These are phyloP conservation scores for Schizochytrium sp. DNA, from an alignment of 108 stramenopile genomes.

Conservation along the genomic window DNA sequence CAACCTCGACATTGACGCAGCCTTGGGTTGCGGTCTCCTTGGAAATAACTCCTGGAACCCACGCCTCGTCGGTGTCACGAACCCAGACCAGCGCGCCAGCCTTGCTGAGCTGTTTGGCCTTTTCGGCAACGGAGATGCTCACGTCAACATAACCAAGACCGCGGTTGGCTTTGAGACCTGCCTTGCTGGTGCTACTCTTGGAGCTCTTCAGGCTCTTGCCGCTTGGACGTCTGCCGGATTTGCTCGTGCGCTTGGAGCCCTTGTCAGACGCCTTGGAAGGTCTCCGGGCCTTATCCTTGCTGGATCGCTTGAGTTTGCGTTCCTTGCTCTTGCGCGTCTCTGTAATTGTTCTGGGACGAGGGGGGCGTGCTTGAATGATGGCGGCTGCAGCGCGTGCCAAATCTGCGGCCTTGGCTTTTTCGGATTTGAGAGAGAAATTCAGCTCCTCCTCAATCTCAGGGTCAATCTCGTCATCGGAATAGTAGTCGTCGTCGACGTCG, in stretches of 20 bases:
- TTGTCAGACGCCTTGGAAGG: neutral
- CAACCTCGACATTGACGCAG: neutral
- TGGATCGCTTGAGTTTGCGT: neutral
- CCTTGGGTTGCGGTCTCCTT: neutral
- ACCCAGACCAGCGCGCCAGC: constrained; percentile 5
- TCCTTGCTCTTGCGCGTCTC: neutral
- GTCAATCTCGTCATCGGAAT: neutral
- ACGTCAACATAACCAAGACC: neutral
- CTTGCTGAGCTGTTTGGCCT: neutral
- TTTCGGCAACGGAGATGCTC: neutral
- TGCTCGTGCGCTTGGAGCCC: neutral
- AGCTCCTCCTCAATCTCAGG: neutral
- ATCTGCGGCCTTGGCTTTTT: neutral
- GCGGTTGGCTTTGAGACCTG: neutral
- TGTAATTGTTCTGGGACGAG: neutral
- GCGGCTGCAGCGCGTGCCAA: neutral
- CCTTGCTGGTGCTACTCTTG: neutral
- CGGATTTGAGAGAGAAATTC: neutral
- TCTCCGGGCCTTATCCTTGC: neutral
- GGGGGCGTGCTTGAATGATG: neutral
- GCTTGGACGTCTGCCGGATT: too few relatives aligned
- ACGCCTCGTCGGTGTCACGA: neutral
- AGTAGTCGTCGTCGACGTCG: neutral
- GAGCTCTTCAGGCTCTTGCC: neutral
- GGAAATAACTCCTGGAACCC: neutral